These are phyloP conservation scores for Flaveria robusta DNA, from an alignment of 129 eudicot genomes.

Conservation along the genomic window DNA sequence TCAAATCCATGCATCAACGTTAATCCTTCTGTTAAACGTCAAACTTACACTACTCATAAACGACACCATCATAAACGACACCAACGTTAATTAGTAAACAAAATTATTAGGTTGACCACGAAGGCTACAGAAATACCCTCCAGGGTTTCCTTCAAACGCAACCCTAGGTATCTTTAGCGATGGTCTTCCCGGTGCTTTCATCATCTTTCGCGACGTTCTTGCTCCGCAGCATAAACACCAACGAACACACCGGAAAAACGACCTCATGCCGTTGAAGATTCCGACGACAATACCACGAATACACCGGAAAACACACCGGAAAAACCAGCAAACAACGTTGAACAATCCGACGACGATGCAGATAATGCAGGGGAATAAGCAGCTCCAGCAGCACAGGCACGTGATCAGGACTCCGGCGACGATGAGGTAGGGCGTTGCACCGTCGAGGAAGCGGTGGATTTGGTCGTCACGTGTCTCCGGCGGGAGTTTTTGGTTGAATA, in stretches of 20 bases:
- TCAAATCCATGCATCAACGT: not conserved
- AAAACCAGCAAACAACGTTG: too few species aligned
- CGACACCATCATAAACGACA: too few species aligned
- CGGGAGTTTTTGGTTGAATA: conserved; percentile 47
- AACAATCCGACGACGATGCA: conserved; percentile 12
- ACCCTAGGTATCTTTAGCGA: conserved; percentile 10
- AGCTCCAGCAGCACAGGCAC: conserved; percentile 35
- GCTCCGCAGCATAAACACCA: conserved; percentile 4
- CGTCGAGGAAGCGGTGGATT: conserved; percentile 34
- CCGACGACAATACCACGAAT: conserved; percentile 10
- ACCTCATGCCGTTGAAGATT: not conserved
- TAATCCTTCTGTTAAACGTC: too few species aligned
- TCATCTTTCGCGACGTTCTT: conserved; percentile 21
- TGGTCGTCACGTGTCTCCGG: conserved; percentile 47
- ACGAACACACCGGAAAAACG: conserved; percentile 13
- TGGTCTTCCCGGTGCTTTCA: conserved; percentile 45
- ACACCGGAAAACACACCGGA: not conserved
- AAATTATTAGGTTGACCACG: conserved; percentile 30
- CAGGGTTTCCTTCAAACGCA: conserved; percentile 33
- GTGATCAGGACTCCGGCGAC: conserved; percentile 33
- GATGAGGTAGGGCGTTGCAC: conserved; percentile 41
- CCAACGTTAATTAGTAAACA: not conserved
- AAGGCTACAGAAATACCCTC: conserved; percentile 27
- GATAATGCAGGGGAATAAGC: conserved; percentile 25
- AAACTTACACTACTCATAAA: too few species aligned